Base-by-base conservation (phyloP, 2,329 filamentous ascomycete species). In the Monilinia vaccinii-corymbosi region DNA sequence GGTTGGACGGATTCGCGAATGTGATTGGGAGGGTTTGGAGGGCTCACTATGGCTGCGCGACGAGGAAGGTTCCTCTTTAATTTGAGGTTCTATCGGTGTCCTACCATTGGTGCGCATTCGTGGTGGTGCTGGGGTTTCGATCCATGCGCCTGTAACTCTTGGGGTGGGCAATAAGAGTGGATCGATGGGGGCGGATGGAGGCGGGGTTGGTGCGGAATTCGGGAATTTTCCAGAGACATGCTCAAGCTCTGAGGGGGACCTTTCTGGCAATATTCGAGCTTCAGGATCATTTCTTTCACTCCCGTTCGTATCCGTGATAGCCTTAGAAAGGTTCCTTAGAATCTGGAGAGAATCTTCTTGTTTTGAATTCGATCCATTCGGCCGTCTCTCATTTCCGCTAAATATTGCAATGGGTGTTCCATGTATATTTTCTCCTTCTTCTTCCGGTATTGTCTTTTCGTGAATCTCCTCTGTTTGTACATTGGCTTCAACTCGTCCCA, bases 51-150 rank as follows among this genome's bases (percentile, higher is more conserved):
- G 23, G 55, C 40, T 45, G 40, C 38, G 23, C 11, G 42, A 44
- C n/a, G 51, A 38, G 36, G 38, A 25, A 10, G 49, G 11, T 48
- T 60, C 58, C 53, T 56, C 45, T 49, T 56, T 36, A 13, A 36
- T 56, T 21, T 28, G 61, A 45, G 59, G 46, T 42, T 52, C 31
- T 45, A 50, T 49, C 40, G 46, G 6, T 50, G 25, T 23, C 18
- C 9, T 44, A 32, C 32, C 11, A 32, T 56, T 55, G 51, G 23
- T 56, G 16, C 51, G 50, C 18, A 50, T 56, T 36, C 58, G 50
- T 34, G 50, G 51, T 56, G 67, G 73, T 50, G 68, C 72, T 4
- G 76, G 70, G 31, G 69, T 71, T 25, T 70, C 69, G n/a, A 71
- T 66, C 45, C 62, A 71, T 23, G 68, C 70, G 36, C 70, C 70